Percentiles rank a stretch among this genome's conserved stretches.
These are phyloP conservation scores for Xylaria telfairii DNA, from an alignment of 495 filamentous ascomycete genomes.

Conservation along the genomic window DNA sequence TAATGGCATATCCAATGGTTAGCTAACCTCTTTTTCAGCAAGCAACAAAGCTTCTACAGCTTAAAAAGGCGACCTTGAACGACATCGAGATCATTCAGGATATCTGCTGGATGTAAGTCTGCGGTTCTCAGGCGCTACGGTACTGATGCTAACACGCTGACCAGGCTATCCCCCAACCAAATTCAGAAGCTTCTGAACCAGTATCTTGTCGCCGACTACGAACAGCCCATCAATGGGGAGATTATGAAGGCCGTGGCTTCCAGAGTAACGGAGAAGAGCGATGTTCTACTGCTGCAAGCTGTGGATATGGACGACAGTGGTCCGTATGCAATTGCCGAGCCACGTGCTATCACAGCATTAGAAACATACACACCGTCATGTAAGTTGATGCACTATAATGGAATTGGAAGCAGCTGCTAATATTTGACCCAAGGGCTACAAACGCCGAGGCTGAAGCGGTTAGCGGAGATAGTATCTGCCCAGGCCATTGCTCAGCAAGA, in stretches of 20 bases:
- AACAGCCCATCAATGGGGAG: conserved; percentile 98
- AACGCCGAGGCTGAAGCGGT: conserved; percentile 89
- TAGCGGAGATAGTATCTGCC: conserved; percentile 96
- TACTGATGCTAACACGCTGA: conserved; percentile 7
- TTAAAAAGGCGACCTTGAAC: conserved; percentile 98
- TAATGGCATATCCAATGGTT: background rate
- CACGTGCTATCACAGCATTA: conserved; percentile 90
- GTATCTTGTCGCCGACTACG: conserved; percentile 98
- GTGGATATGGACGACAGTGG: conserved; percentile 99
- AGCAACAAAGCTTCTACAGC: conserved; percentile 97
- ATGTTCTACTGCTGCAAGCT: conserved; percentile 87
- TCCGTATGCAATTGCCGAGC: conserved; percentile 99
- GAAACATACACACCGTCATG: conserved; percentile 98
- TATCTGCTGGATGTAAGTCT: conserved; percentile 97
- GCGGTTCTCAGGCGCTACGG: background rate
- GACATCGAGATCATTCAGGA: conserved; percentile 99
- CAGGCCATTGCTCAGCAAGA: conserved; percentile 95
- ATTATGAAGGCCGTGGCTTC: conserved; percentile 99
- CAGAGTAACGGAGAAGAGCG: conserved; percentile 96
- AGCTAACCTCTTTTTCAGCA: conserved; percentile 63
- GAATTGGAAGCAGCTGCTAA: conserved; percentile 20
- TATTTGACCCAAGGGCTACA: conserved; percentile 73
- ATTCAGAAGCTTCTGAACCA: conserved; percentile 99
- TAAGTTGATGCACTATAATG: conserved; percentile 52
- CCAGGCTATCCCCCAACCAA: conserved; percentile 93